Evolutionary conservation across 805 yeast species (phyloP), one percentile per base, ranked within the genome.

Genomic region (Ogataea angusta): DNA sequence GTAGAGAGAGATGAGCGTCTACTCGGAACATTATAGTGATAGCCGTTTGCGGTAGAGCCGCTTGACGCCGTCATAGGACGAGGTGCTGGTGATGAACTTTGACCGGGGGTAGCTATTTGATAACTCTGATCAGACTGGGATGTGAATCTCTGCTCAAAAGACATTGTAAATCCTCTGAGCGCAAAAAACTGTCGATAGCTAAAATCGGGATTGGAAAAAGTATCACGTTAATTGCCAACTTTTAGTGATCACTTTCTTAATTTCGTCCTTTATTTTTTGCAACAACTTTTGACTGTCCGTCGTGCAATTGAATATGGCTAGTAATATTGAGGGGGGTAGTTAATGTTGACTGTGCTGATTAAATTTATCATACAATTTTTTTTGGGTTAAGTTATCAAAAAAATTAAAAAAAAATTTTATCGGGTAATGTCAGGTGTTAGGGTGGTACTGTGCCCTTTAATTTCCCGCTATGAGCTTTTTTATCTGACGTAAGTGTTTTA

Each of bases 1-100:
- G 66, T 57, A 2, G 66, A 55, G 9, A 62, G 40, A 2, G 69
- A 63, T 3, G 69, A 65, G 22, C 68, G 58, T 52, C 69, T 61
- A 31, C 50, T 45, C 6, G 57, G 51, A 15, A 44, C 46, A 30
- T 44, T 51, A 31, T 46, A 50, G 34, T 48, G 55, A 36, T 39
- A 32, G 9, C 38, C 42, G 26, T 38, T 33, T 14, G 38, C 19
- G 31, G 31, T 25, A 10, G 34, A 28, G 13, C 38, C 38, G 26
- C 17, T 29, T 21, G 36, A 9, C n/a, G n/a, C 19, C 10, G 31
- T 29, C 21, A 29, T 17, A 10, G 31, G 31, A 8, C 31, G 31
- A 9, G 19, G 7, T 10, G 31, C 14, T 36, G 16, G 12, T 5
- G 28, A 13, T 16, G 30, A 10, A 4, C 22, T 26, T 17, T 36